phyloP scores from a whole-genome alignment of 2,329 filamentous ascomycete genomes.

The Penicillium sp. region DNA sequence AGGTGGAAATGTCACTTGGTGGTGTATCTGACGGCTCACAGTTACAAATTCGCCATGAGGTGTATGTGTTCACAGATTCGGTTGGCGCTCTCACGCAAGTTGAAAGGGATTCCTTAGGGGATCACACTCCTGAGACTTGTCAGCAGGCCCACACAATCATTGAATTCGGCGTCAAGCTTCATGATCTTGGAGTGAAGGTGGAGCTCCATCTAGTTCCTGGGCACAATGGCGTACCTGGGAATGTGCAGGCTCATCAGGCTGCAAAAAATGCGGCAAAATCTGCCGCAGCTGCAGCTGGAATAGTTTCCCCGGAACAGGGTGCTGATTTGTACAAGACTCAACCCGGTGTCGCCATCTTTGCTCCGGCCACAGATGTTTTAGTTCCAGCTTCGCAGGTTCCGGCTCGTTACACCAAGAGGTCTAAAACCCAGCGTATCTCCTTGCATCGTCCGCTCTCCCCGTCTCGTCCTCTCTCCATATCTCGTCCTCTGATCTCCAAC shows the following conservation, averaged over 20 bases:
- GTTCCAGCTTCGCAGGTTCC: not conserved
- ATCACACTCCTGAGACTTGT: not conserved
- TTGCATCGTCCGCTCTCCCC: not conserved
- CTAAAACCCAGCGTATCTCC: not conserved
- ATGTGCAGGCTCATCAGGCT: not conserved
- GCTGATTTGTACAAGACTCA: not conserved
- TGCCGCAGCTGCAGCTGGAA: not conserved
- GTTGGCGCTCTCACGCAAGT: not conserved
- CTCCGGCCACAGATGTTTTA: no score
- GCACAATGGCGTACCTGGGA: not conserved
- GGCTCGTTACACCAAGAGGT: not conserved
- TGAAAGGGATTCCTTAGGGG: not conserved
- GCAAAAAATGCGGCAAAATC: not conserved
- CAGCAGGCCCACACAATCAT: not conserved
- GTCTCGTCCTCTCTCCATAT: not conserved
- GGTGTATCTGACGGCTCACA: not conserved
- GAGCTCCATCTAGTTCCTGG: constrained; percentile 1
- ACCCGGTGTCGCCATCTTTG: not conserved
- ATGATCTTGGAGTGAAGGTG: not conserved
- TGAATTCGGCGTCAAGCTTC: not conserved
- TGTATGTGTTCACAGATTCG: constrained; percentile 3
- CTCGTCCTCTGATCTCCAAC: not conserved
- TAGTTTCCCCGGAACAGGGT: not conserved
- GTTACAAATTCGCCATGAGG: not conserved
- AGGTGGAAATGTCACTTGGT: not conserved